Percentiles rank a stretch among this genome's conserved stretches.
Evolutionary conservation across 495 filamentous ascomycete genomes (phyloP).

Genomic region (Penicillium herquei): DNA sequence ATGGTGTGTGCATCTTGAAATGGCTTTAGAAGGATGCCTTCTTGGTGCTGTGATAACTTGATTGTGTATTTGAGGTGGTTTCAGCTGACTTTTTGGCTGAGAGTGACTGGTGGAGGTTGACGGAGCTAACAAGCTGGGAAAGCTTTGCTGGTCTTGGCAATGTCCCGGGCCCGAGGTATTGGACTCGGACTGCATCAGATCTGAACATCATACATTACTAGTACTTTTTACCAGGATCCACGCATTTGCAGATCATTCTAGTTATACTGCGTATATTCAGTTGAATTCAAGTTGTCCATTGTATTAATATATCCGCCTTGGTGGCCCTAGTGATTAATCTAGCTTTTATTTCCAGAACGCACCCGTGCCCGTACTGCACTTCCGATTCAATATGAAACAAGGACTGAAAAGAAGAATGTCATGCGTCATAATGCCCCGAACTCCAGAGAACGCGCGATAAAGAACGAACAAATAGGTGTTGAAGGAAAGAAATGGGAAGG

Average conservation of each 20-base stretch:
- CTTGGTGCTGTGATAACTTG: slow-evolving; percentile 7
- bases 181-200: too few relatives aligned
- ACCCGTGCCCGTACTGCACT: slow-evolving; percentile 19
- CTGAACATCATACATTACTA: too few relatives aligned
- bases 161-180: too few relatives aligned
- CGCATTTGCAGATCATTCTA: too few relatives aligned
- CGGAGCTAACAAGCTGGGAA: neutral
- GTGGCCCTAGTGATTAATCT: slow-evolving; percentile 29
- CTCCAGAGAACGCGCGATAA: slow-evolving; percentile 15
- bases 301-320: slow-evolving; percentile 18
- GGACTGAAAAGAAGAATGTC: slow-evolving; percentile 23
- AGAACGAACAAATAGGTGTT: neutral
- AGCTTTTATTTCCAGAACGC: slow-evolving; percentile 29
- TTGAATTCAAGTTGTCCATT: neutral
- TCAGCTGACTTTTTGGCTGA: slow-evolving; percentile 1
- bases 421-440: slow-evolving; percentile 28
- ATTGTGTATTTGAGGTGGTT: neutral
- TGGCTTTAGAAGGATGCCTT: too few relatives aligned
- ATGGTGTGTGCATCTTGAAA: slow-evolving; percentile 36
- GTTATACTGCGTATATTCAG: too few relatives aligned
- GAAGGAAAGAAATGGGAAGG: slow-evolving; percentile 12
- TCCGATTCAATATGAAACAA: slow-evolving; percentile 24
- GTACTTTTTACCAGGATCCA: too few relatives aligned
- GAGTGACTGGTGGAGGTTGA: neutral
- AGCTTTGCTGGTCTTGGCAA: slow-evolving; percentile 2